These are phyloP conservation scores for Dioscorea zingiberensis DNA, from an alignment of 106 monocot genomes.

Conservation along the genomic window DNA sequence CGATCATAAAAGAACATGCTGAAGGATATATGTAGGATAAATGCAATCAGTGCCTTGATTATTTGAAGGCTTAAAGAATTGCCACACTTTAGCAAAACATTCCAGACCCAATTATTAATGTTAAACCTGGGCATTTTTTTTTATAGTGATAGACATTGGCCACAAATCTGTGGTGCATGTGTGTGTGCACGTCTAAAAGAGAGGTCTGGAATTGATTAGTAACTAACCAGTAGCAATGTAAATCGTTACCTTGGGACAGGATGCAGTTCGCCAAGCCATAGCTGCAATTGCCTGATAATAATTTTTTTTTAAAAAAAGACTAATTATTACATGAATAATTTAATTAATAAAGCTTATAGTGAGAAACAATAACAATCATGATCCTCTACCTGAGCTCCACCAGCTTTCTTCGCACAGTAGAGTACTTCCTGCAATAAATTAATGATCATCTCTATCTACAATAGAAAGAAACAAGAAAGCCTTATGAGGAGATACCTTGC, in stretches of 20 bases:
- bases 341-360: background rate
- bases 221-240: no score
- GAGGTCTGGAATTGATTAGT: no score
- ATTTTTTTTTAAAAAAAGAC: background rate
- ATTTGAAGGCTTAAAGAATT: no score
- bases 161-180: no score
- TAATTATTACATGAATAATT: background rate
- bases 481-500: constrained; percentile 56
- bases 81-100: no score
- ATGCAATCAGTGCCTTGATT: no score
- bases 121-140: no score
- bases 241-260: constrained; percentile 84
- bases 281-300: constrained; percentile 74
- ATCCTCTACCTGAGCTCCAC: constrained; percentile 83
- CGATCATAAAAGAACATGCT: no score
- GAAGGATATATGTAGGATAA: no score
- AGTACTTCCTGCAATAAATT: constrained; percentile 70
- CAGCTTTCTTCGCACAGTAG: constrained; percentile 95
- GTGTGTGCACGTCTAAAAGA: no score
- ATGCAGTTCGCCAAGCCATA: constrained; percentile 94
- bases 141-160: no score
- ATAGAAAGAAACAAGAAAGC: background rate
- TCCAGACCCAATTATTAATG: no score
- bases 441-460: background rate
- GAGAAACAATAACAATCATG: background rate